Base-by-base conservation (phyloP, 495 filamentous ascomycete genomes). In the Penicilliopsis zonata region DNA sequence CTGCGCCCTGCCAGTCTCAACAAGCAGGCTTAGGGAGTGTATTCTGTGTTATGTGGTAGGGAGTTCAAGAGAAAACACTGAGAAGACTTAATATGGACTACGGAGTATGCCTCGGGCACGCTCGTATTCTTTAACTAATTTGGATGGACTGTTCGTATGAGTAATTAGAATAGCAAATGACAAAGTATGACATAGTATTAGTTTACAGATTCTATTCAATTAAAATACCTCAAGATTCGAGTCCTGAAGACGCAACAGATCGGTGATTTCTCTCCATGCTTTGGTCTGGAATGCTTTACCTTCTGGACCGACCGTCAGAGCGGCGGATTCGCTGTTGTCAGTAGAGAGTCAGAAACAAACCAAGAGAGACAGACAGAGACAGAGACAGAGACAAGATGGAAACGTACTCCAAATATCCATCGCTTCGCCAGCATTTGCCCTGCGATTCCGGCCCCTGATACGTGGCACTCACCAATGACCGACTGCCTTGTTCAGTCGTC, bases 381-480 rank as follows among this genome's bases (percentile, higher is more conserved):
- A 13, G 18, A 10, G 16, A 35, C 34, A 14, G 15, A 9, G 13
- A 10, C 4, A 13, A 3, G 9, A 19, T 14, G 20, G 9, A 25
- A 12, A 43, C 61, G 40, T 53, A 66, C 61, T 62, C 57, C 1
- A 63, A 36, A 41, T 62, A 61, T 9, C 52, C 56, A 49, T 63
- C 58, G 28, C 55, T 61, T 13, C 52, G 47, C 70, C 67, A 75
- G 34, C 63, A 63, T 40, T 41, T 55, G 0, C 69, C 70, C 35
- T 69, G 61, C 15, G 63, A 62, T 32, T 71, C 68, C 1, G 38
- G 35, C 0, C 65, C 69, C 30, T 67, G 50, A 14, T 54, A 44
- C 2, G 63, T 64, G 1, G 59, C 68, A 33, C 64, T 68, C n/a
- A 72, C 65, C 13, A 73, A 35, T 9, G 59, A 59, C 13, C 69